Conservation (phyloP, 805 yeast genomes). For the Lachancea waltii region DNA sequence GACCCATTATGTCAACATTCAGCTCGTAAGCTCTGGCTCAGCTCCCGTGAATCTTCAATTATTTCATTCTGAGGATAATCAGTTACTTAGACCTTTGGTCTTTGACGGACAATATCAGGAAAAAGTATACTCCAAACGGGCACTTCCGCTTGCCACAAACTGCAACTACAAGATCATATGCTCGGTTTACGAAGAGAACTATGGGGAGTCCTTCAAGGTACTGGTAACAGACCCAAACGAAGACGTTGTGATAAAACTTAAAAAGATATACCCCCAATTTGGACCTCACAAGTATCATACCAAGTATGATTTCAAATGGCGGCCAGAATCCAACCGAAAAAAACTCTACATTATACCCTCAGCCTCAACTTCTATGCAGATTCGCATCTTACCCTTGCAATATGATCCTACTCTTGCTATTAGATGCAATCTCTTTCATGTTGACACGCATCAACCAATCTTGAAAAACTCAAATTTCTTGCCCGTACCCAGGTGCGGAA, state of each 20-base stretch:
- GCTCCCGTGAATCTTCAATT: conserved; percentile 19
- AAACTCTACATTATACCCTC: conserved; percentile 9
- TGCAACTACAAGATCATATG: conserved; percentile 19
- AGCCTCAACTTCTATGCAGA: conserved; percentile 13
- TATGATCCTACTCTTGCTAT: conserved; percentile 5
- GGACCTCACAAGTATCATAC: conserved; percentile 23
- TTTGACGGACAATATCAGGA: conserved; percentile 11
- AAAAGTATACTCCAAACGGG: conserved; percentile 10
- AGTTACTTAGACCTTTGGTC: conserved; percentile 19
- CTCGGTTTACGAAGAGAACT: conserved; percentile 11
- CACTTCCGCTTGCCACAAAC: conserved; percentile 18
- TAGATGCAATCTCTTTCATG: conserved; percentile 21
- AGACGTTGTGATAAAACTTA: not conserved
- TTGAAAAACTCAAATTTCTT: conserved; percentile 11
- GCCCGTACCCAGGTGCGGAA: conserved; percentile 12
- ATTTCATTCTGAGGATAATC: conserved; percentile 18
- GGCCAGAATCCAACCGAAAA: conserved; percentile 7
- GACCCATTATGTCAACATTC: conserved; percentile 11
- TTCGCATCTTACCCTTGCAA: conserved; percentile 17
- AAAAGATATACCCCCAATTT: conserved; percentile 15
- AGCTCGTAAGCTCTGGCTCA: conserved; percentile 15
- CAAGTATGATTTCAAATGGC: conserved; percentile 10
- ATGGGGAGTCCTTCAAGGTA: conserved; percentile 1
- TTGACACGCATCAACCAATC: conserved; percentile 13
- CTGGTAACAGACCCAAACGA: not conserved